Evolutionary conservation across 305 asterid species (phyloP).

Genomic region (Fraxinus ornus): DNA sequence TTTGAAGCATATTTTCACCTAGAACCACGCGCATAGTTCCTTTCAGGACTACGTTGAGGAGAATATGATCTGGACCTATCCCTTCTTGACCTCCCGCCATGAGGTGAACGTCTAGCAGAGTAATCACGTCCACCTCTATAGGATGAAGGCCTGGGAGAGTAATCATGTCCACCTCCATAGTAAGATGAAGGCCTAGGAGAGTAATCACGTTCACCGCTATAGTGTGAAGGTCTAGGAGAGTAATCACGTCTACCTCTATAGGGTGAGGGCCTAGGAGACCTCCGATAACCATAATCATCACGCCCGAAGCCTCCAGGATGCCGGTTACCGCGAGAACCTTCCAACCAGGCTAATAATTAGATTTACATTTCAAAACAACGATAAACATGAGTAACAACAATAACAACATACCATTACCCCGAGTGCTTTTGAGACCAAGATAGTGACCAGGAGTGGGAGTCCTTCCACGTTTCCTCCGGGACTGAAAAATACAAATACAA

Average conservation of each 20-base stretch:
- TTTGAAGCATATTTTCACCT: constrained; percentile 38
- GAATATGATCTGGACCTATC: constrained; percentile 80
- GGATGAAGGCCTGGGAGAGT: not conserved
- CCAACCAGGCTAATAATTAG: constrained; percentile 25
- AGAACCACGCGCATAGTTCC: constrained; percentile 67
- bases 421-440: constrained; percentile 84
- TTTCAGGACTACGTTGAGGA: constrained; percentile 58
- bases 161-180: not conserved
- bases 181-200: not conserved
- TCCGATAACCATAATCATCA: constrained; percentile 70
- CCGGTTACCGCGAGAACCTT: constrained; percentile 53
- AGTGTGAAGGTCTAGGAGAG: constrained; percentile 33
- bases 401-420: constrained; percentile 61
- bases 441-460: constrained; percentile 98
- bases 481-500: constrained; percentile 48
- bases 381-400: constrained; percentile 7
- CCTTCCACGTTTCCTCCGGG: constrained; percentile 87
- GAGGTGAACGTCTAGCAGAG: constrained; percentile 40
- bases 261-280: constrained; percentile 65
- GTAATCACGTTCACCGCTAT: not conserved
- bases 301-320: constrained; percentile 69
- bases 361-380: not conserved
- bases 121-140: not conserved
- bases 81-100: constrained; percentile 78
- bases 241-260: constrained; percentile 56